These are phyloP conservation scores for Quercus berberidifolia DNA, from an alignment of 306 rosid species.

Conservation along the genomic window DNA sequence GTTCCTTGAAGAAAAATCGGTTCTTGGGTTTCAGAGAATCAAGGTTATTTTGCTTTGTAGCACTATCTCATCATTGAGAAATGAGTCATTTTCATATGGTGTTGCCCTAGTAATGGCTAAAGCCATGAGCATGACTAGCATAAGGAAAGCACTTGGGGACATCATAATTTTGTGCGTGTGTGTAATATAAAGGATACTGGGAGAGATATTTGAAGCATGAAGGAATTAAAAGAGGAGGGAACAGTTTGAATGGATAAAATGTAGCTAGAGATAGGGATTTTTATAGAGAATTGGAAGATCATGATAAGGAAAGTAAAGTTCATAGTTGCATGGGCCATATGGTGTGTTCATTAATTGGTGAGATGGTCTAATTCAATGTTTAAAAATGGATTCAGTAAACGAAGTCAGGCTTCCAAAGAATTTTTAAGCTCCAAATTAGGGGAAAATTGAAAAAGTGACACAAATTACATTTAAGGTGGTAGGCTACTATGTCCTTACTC, in stretches of 20 bases:
- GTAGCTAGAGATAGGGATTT: conserved; percentile 10
- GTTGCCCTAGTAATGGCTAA: conserved; percentile 26
- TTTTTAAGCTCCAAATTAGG: neutral
- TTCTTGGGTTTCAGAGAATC: neutral
- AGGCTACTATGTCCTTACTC: too few relatives aligned
- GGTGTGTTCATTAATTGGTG: conserved; percentile 4
- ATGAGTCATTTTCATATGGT: neutral
- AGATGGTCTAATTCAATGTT: conserved; percentile 37
- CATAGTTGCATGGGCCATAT: conserved; percentile 6
- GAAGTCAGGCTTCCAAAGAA: conserved; percentile 29
- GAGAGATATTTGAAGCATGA: neutral
- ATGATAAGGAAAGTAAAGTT: neutral
- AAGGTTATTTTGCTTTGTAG: neutral
- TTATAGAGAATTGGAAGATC: conserved; percentile 23
- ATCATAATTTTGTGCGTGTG: conserved; percentile 21
- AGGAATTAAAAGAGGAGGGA: neutral
- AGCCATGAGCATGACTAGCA: conserved; percentile 39
- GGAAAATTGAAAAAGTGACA: neutral
- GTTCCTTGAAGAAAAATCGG: conserved; percentile 22
- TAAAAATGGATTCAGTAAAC: neutral
- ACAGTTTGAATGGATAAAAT: conserved; percentile 18
- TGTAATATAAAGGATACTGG: neutral
- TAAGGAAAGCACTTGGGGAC: conserved; percentile 22
- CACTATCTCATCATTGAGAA: neutral
- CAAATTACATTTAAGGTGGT: too few relatives aligned